Conservation (phyloP, 495 filamentous ascomycete species). For the Recurvomyces mirabilis region DNA sequence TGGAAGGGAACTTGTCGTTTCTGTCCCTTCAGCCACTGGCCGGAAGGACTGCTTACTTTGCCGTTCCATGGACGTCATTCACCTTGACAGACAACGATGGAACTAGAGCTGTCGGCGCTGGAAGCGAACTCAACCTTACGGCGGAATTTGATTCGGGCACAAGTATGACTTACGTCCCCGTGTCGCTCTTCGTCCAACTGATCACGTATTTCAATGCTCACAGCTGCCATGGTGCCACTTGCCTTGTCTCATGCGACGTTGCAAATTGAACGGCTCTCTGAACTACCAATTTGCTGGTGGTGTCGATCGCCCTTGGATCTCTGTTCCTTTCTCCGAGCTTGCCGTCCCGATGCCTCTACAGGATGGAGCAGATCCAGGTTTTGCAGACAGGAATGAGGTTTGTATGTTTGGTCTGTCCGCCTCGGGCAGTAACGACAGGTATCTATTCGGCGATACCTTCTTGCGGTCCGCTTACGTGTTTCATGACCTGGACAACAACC, state of each 20-base stretch:
- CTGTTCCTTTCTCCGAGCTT: not conserved
- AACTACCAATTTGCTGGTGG: no score
- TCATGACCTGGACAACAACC: not conserved
- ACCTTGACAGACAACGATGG: no score
- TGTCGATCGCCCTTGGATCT: not conserved
- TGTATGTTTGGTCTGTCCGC: not conserved
- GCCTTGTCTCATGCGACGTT: no score
- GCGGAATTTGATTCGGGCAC: not conserved
- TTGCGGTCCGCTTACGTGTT: not conserved
- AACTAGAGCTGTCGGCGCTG: no score
- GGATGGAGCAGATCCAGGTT: not conserved
- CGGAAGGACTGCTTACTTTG: no score
- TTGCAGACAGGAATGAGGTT: not conserved
- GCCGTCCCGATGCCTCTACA: not conserved
- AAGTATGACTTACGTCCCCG: not conserved
- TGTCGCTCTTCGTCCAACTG: not conserved
- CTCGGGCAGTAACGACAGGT: not conserved
- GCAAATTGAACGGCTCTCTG: no score
- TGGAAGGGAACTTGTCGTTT: not conserved
- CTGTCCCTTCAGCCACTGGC: no score
- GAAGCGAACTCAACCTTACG: no score
- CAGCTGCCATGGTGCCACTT: no score
- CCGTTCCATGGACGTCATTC: no score
- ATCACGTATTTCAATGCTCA: not conserved
- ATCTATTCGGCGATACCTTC: not conserved